Base-by-base conservation (phyloP, 176 grass and related monocot species). In the Saccharum officinarum region DNA sequence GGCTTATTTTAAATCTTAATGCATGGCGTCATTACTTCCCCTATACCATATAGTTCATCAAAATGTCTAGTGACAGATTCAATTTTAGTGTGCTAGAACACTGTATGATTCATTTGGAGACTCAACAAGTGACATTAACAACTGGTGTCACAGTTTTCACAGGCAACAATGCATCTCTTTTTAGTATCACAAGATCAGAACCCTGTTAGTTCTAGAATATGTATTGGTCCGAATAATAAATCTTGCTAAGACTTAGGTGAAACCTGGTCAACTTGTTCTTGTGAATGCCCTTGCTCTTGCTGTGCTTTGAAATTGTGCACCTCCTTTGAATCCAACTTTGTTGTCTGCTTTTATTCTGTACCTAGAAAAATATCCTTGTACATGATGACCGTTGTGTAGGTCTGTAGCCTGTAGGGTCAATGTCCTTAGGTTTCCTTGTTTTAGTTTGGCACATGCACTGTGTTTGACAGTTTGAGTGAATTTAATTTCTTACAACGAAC, bases 111-210 rank as follows among this genome's bases (percentile, higher is more conserved):
- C 18, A 64, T 82, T 85, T 80, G 69, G 42, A 66, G 34, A 9
- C 62, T 60, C 25, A 13, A 59, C n/a, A 80, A 82, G 69, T 83
- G 36, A 10, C 8, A 83, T 78, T 71, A 88, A 73, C 37, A 73
- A 79, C 25, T 37, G 31, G 3, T 34, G 5, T 41, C 11, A 57
- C 37, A 73, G 20, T 73, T 78, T 77, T 31, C 31, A 82, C 44
- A 64, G 50, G 40, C 22, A 44, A 76, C 17, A 45, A 45, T 64
- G 66, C 34, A 87, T 47, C 65, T 66, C 42, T 41, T 71, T 72
- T 64, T 22, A 28, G 30, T 26, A 64, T 64, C 61, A 64, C 23
- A 44, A 26, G 45, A 5, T 73, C 28, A 16, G 17, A 62, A 61
- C 8, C 38, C 7, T 61, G 57, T 40, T 33, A 60, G 40, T 89